These are phyloP conservation scores for Entomortierella parvispora DNA, from an alignment of 192 early-diverging fungal species.

Conservation along the genomic window DNA sequence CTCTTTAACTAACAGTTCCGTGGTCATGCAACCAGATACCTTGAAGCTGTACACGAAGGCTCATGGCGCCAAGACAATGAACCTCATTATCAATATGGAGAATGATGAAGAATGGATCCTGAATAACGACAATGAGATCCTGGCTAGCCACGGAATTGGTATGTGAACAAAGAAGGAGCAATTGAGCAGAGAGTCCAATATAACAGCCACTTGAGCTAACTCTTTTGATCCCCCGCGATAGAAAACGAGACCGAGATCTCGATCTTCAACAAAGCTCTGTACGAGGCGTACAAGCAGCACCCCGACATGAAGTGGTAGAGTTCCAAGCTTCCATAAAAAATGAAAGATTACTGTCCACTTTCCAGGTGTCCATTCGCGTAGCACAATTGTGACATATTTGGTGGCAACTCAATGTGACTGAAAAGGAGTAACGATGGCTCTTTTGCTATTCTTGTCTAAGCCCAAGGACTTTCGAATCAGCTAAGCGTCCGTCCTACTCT, in stretches of 20 bases:
- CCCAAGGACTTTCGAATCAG: too few species aligned
- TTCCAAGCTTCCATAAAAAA: not conserved
- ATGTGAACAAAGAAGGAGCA: conserved; percentile 8
- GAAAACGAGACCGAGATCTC: conserved; percentile 89
- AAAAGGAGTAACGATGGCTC: too few species aligned
- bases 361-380: not conserved
- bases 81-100: conserved; percentile 89
- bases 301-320: conserved; percentile 84
- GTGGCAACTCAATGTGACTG: too few species aligned
- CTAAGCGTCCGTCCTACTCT: too few species aligned
- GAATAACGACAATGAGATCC: conserved; percentile 62
- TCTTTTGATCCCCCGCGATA: conserved; percentile 13
- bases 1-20: not conserved
- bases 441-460: too few species aligned
- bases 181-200: not conserved
- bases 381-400: too few species aligned
- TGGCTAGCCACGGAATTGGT: conserved; percentile 71
- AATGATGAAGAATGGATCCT: conserved; percentile 73
- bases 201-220: not conserved
- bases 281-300: conserved; percentile 75
- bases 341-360: too few species aligned
- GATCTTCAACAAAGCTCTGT: conserved; percentile 78
- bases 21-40: conserved; percentile 62
- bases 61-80: conserved; percentile 81
- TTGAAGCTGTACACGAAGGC: conserved; percentile 81